These are phyloP conservation scores for Aurantiochytrium sp. DNA, from an alignment of 108 stramenopile species.

Conservation along the genomic window DNA sequence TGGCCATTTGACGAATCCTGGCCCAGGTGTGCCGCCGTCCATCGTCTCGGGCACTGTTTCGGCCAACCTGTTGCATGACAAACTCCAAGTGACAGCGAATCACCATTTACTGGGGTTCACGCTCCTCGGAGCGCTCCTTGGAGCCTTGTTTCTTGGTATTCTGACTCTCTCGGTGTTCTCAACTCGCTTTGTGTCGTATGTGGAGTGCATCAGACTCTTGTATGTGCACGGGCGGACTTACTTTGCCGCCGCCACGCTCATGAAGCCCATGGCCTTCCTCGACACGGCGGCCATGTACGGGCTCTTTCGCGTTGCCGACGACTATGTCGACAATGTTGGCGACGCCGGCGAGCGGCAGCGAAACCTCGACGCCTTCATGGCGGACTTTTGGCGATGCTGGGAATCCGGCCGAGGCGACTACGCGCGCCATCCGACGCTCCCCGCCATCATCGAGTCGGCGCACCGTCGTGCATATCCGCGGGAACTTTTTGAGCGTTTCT, in stretches of 20 bases:
- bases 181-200: neutral
- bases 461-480: neutral
- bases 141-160: neutral
- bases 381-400: conserved; percentile 6
- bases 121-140: neutral
- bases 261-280: neutral
- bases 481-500: neutral
- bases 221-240: neutral
- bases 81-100: neutral
- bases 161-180: neutral
- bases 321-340: neutral
- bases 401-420: neutral
- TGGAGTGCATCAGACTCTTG: neutral
- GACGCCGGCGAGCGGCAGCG: neutral
- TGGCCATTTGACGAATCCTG: neutral
- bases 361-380: neutral
- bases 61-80: neutral
- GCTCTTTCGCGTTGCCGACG: neutral
- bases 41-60: neutral
- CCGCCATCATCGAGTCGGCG: neutral
- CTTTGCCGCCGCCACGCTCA: neutral
- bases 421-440: neutral
- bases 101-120: too few species aligned
- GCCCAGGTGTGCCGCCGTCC: neutral
- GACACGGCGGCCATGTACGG: conserved; percentile 17